phyloP scores from a whole-genome alignment of 2,329 filamentous ascomycete genomes.

The Akanthomyces lecanii region DNA sequence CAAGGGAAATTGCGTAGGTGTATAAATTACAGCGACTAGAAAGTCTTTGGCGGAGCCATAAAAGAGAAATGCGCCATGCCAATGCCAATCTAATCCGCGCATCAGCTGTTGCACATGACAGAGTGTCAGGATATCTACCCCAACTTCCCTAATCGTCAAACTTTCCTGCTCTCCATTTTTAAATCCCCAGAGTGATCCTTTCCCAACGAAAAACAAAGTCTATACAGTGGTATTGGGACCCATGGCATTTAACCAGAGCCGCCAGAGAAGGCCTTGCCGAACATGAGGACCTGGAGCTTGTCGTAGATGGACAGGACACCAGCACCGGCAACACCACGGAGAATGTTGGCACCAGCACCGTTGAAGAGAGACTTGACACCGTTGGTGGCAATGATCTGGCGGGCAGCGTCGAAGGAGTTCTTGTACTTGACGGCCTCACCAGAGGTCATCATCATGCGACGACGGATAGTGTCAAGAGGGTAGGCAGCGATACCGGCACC shows the following conservation, averaged over 20 bases:
- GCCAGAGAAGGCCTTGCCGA: slow-evolving; percentile 98
- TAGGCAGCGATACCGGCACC: slow-evolving; percentile 99
- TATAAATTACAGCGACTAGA: slow-evolving; percentile 62
- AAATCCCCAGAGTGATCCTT: slow-evolving; percentile 23
- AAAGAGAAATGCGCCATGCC: slow-evolving; percentile 43
- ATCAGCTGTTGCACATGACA: slow-evolving; percentile 39
- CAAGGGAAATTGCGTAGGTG: slow-evolving; percentile 53
- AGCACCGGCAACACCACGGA: slow-evolving; percentile 99
- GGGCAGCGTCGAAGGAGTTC: slow-evolving; percentile 88
- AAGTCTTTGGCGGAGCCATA: slow-evolving; percentile 42
- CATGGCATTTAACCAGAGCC: slow-evolving; percentile 46
- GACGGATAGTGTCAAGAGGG: slow-evolving; percentile 99
- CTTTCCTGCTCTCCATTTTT: slow-evolving; percentile 44
- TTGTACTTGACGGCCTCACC: slow-evolving; percentile 99
- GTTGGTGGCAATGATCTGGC: slow-evolving; percentile 96
- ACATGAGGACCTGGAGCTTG: slow-evolving; percentile 97
- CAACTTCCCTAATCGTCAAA: slow-evolving; percentile 42
- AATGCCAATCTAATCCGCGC: slow-evolving; percentile 47
- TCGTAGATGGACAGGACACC: slow-evolving; percentile 99
- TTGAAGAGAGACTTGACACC: slow-evolving; percentile 99
- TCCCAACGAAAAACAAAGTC: slow-evolving; percentile 33
- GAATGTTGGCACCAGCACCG: slow-evolving; percentile 99
- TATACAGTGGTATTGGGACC: slow-evolving; percentile 37
- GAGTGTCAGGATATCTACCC: slow-evolving; percentile 34
- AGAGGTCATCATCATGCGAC: slow-evolving; percentile 99